Evolutionary conservation across 2,329 filamentous ascomycete genomes (phyloP).

Genomic region (Aspergillus thermomutatus): DNA sequence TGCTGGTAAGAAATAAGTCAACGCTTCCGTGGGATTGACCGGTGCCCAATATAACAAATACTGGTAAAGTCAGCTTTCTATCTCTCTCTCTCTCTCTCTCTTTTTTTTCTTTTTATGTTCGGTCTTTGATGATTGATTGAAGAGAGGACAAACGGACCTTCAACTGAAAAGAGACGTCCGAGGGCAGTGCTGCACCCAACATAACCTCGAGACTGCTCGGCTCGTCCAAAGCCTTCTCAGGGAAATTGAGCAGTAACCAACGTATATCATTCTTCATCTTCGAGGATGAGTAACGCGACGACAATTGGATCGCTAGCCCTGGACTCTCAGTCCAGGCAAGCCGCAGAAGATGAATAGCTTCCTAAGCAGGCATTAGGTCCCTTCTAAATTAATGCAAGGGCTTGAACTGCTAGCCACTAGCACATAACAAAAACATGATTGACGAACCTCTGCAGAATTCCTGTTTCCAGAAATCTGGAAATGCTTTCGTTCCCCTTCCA

Average conservation of each 20-base stretch:
- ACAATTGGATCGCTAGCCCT: slow-evolving; percentile 81
- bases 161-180: slow-evolving; percentile 77
- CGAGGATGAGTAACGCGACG: slow-evolving; percentile 71
- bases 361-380: slow-evolving; percentile 35
- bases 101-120: not conserved
- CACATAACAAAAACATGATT: not conserved
- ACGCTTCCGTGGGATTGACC: slow-evolving; percentile 86
- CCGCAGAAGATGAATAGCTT: slow-evolving; percentile 63
- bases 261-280: slow-evolving; percentile 73
- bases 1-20: slow-evolving; percentile 87
- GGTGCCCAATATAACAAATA: slow-evolving; percentile 92
- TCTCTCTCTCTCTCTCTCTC: too few species aligned
- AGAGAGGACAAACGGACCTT: slow-evolving; percentile 55
- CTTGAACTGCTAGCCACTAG: not conserved
- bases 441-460: slow-evolving; percentile 38
- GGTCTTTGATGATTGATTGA: not conserved
- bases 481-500: slow-evolving; percentile 61
- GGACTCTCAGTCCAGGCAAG: slow-evolving; percentile 87
- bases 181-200: slow-evolving; percentile 70
- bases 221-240: slow-evolving; percentile 76
- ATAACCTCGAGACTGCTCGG: slow-evolving; percentile 80
- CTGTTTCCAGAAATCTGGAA: slow-evolving; percentile 45
- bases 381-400: not conserved
- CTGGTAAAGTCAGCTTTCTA: slow-evolving; percentile 39
- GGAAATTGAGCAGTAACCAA: slow-evolving; percentile 74